phyloP scores from a whole-genome alignment of 202 grass and related monocot species.

The Bolboschoenoplectus hybrid region DNA sequence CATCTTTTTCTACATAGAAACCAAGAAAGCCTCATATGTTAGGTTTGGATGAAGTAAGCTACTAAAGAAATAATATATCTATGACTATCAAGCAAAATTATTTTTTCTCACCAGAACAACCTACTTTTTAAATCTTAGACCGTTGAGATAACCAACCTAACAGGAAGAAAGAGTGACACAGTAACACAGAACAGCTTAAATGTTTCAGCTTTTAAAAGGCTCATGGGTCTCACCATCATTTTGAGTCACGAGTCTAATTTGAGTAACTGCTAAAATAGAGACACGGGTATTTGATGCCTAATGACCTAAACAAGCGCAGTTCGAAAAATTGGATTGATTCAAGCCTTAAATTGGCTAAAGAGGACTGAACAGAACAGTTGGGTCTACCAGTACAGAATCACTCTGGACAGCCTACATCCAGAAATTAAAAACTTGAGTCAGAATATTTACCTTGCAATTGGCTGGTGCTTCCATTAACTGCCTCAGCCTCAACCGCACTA shows the following conservation, averaged over 20 bases:
- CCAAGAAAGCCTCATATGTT: background rate
- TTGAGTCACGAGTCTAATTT: background rate
- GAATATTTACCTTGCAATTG: constrained; percentile 57
- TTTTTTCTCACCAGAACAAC: background rate
- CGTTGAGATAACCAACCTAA: background rate
- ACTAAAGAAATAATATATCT: background rate
- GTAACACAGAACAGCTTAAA: background rate
- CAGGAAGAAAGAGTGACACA: background rate
- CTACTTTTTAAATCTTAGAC: background rate
- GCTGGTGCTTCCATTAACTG: constrained; percentile 43
- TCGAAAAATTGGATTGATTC: background rate
- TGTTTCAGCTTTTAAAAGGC: background rate
- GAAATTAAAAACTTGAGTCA: constrained; percentile 2
- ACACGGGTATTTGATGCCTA: background rate
- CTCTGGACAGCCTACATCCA: background rate
- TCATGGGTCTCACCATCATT: background rate
- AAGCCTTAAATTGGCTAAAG: background rate
- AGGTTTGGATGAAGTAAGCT: background rate
- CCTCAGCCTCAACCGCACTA: constrained; percentile 47
- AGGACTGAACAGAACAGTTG: background rate
- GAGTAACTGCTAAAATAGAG: background rate
- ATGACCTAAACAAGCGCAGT: background rate
- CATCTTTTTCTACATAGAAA: constrained; percentile 39
- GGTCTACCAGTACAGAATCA: background rate
- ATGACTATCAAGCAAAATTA: background rate